Conservation (phyloP, 805 yeast genomes). For the Metschnikowia continentalis region DNA sequence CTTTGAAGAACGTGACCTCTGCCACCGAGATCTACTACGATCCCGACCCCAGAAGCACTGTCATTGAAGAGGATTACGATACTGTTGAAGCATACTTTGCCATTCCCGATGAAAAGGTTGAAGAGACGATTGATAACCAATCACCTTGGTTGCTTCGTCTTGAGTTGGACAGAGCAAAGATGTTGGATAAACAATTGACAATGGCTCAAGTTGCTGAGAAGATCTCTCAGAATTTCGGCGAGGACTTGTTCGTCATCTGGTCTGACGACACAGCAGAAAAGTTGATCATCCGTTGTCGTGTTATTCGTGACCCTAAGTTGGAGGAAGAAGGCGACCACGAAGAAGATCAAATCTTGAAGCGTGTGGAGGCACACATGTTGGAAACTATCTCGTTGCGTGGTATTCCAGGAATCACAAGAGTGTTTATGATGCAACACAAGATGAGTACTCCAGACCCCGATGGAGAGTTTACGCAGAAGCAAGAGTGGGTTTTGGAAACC, state of each 20-base stretch:
- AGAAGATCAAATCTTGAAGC: slow-evolving; percentile 93
- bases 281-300: slow-evolving; percentile 95
- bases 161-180: slow-evolving; percentile 96
- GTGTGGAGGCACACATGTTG: slow-evolving; percentile 93
- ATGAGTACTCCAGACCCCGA: slow-evolving; percentile 65
- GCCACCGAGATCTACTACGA: slow-evolving; percentile 96
- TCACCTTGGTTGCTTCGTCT: slow-evolving; percentile 97
- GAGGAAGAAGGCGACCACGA: slow-evolving; percentile 94
- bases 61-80: slow-evolving; percentile 93
- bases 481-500: slow-evolving; percentile 98
- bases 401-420: slow-evolving; percentile 88
- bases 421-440: slow-evolving; percentile 84
- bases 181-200: slow-evolving; percentile 95
- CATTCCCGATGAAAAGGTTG: slow-evolving; percentile 96
- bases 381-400: slow-evolving; percentile 94
- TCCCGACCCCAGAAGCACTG: slow-evolving; percentile 97
- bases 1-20: slow-evolving; percentile 91
- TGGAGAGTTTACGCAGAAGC: slow-evolving; percentile 85
- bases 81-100: slow-evolving; percentile 97
- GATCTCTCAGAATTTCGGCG: slow-evolving; percentile 88
- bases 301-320: slow-evolving; percentile 91
- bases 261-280: slow-evolving; percentile 98
- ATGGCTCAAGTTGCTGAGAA: slow-evolving; percentile 98
- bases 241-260: slow-evolving; percentile 96
- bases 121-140: slow-evolving; percentile 88